Base-by-base conservation (phyloP, 2,329 filamentous ascomycete species). In the Aspergillus ochraceus region DNA sequence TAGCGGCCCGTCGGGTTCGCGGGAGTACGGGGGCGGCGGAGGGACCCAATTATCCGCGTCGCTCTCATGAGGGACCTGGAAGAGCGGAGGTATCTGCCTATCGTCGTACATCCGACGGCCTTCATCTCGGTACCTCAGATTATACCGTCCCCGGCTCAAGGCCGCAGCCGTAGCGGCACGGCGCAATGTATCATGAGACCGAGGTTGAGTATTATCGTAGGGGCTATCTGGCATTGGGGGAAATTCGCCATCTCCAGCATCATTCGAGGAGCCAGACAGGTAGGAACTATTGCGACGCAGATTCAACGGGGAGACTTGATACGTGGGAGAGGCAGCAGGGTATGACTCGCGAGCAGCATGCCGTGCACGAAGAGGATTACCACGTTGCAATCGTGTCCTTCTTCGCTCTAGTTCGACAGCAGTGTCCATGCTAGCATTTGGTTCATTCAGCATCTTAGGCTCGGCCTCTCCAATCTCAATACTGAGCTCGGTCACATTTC, bases 31-130 rank as follows among this genome's bases (percentile, higher is more conserved):
- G 3, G 91, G 91, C 9, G 91, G 91, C 5, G 91, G 91, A 5
- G 91, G 90, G 4, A 92, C 89, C 91, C 91, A 96, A 67, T 93
- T 91, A 68, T 95, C 91, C 4, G 91, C 90, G 71, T 95, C 91
- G 64, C 90, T 94, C 74, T 95, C 91, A 73, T 95, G 90, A 4
- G 91, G 91, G 66, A 92, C 83, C 68, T 93, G 89, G 47, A 68
- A 66, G 24, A 54, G 26, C 17, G 58, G 58, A 19, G 62, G 60
- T 29, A 60, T 56, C 22, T 52, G 60, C 45, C 52, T 51, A 5
- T 54, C 39, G 19, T 58, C 59, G 22, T 85, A 81, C 6, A 88
- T 87, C 51, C 61, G 69, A 30, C 50, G 63, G 11, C 64, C 55
- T 19, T 64, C 62, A 17, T 64, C 68, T 10, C 63, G 66, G 59